A percentile compares a stretch with the other conserved stretches of the same genome.
phyloP scores from a whole-genome alignment of 208 protist genomes.

The Acanthamoeba lenticulata region DNA sequence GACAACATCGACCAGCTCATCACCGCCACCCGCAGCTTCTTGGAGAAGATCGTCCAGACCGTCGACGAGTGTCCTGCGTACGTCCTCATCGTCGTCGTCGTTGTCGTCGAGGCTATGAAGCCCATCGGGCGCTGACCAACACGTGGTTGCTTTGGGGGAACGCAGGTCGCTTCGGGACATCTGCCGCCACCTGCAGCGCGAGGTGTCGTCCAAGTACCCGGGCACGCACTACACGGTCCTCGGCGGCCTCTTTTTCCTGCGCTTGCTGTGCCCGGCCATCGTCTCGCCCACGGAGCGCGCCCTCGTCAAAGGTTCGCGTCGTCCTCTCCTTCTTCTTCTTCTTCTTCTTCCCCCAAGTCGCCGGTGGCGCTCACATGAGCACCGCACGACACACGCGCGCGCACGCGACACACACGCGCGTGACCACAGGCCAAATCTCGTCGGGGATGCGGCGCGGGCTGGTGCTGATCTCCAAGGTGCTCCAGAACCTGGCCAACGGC shows the following conservation, averaged over 20 bases:
- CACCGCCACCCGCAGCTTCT: not conserved
- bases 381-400: too few species aligned
- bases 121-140: not conserved
- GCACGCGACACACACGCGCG: too few species aligned
- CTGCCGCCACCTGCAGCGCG: not conserved
- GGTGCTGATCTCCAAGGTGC: conserved; percentile 80
- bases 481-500: conserved; percentile 83
- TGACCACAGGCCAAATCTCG: not conserved
- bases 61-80: conserved; percentile 19
- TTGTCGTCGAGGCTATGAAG: too few species aligned
- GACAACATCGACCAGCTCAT: not conserved
- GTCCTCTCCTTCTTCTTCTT: too few species aligned
- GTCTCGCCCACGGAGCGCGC: conserved; percentile 60
- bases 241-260: conserved; percentile 79
- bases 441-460: not conserved
- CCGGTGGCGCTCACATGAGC: too few species aligned
- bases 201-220: conserved; percentile 77
- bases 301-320: not conserved
- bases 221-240: conserved; percentile 81
- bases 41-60: not conserved
- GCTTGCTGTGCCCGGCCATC: conserved; percentile 78
- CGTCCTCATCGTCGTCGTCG: too few species aligned
- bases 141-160: not conserved
- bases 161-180: conserved; percentile 31
- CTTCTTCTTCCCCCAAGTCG: too few species aligned